These are phyloP conservation scores for Sarocladium brachiariae DNA, from an alignment of 2,329 filamentous ascomycete genomes.

Conservation along the genomic window DNA sequence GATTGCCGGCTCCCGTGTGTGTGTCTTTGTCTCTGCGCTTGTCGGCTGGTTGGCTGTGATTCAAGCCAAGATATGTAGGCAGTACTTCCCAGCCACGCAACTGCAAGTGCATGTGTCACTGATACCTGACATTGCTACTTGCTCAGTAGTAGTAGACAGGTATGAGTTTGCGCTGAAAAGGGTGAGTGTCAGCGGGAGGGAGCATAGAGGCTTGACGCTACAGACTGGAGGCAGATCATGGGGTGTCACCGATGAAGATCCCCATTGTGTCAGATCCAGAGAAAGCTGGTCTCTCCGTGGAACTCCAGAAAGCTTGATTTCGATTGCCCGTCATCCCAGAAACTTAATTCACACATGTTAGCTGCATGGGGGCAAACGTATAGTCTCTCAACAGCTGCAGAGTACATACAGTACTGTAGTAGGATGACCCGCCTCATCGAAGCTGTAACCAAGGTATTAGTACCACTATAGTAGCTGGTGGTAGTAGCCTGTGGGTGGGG, in stretches of 20 bases:
- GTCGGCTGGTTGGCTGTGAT: not conserved
- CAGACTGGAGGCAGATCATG: not conserved
- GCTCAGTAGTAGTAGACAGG: too few species aligned
- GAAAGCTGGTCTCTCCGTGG: not conserved
- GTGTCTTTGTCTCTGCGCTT: not conserved
- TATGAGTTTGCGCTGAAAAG: not conserved
- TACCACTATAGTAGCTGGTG: too few species aligned
- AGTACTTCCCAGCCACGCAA: not conserved
- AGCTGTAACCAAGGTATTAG: too few species aligned
- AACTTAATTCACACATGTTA: too few species aligned
- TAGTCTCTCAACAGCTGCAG: too few species aligned
- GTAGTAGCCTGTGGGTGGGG: not conserved
- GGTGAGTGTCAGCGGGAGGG: too few species aligned
- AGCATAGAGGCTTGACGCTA: too few species aligned
- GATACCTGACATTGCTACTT: too few species aligned
- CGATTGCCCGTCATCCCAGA: not conserved
- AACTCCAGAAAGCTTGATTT: slow-evolving; percentile 1
- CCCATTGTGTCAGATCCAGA: not conserved
- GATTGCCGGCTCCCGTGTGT: not conserved
- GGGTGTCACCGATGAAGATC: not conserved
- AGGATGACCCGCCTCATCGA: too few species aligned
- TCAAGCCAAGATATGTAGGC: not conserved
- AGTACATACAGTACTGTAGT: too few species aligned
- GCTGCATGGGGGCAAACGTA: too few species aligned
- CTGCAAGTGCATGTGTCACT: not conserved